Base-by-base conservation (phyloP, 306 rosid genomes). In the Castanea sativa region DNA sequence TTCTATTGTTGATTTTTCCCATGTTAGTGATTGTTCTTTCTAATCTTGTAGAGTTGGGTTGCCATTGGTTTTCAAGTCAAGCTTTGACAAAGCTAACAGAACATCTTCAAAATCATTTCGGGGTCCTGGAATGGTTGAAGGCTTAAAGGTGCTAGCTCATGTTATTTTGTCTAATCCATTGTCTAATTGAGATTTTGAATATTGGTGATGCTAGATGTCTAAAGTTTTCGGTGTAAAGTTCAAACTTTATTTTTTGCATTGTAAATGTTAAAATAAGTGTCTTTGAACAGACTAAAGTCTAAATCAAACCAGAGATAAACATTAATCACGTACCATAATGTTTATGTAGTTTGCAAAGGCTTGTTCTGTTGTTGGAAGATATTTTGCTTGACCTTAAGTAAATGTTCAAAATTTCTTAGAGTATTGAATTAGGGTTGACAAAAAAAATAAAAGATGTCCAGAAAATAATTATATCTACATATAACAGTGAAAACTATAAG, bases 21-120 rank as follows among this genome's bases (percentile, higher is more conserved):
- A 23, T n/a, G 78, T 32, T 69, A 32, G 57, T 30, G 78, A 52
- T 1, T 82, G 51, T 60, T 5, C 65, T 65, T 78, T 74, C 32
- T 25, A 30, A 77, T 87, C 78, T 87, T 84, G 76, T 90, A 92
- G 98, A 74, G 82, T 94, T 77, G 98, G 97, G 73, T 78, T 94
- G 84, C 97, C 97, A 9, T 81, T 94, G 87, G 90, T 94, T 80
- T 94, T 94, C 88, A 92, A 92, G 87, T 91, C 98, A 59, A 94
- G 98, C 89, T 94, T 94, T 78, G 97, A 94, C 83, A 94, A 94
- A 83, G 98, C 98, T 72, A 94, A 94, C 83, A 87, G 97, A 52
- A 94, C 97, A 59, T 94, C 98, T 20, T 92, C 97, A 73, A 94
- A 94, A 81, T 94, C 98, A 70, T 92, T 94, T 73, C 97, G 97